Percentiles rank a stretch among this genome's conserved stretches.
phyloP scores from a whole-genome alignment of 768 basidiomycete species.

The Rhodocollybia butyracea region DNA sequence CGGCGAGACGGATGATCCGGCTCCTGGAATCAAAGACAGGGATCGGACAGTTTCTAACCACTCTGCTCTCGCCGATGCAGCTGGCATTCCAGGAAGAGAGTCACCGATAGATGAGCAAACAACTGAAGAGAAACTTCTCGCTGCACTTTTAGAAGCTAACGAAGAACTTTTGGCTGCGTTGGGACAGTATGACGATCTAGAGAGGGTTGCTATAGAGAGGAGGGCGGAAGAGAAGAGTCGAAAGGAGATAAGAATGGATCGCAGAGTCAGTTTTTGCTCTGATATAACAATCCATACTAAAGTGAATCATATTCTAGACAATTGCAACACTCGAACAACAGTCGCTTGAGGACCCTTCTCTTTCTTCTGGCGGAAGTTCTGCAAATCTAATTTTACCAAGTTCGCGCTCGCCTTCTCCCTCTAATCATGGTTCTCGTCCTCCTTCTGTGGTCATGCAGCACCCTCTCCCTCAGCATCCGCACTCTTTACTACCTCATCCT shows the following conservation, averaged over 20 bases:
- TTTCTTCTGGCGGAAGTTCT: background rate
- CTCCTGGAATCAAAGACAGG: conserved; percentile 5
- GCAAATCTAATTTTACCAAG: background rate
- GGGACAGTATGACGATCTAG: conserved; percentile 74
- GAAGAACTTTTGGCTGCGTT: conserved; percentile 66
- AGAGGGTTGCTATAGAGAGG: conserved; percentile 61
- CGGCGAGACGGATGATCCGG: background rate
- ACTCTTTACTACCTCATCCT: background rate
- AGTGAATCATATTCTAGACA: background rate
- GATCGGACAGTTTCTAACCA: conserved; percentile 17
- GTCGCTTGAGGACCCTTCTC: background rate
- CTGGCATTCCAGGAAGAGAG: conserved; percentile 17
- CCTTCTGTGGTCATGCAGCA: conserved; percentile 1
- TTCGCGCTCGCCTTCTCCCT: conserved; percentile 14
- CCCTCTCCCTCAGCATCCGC: conserved; percentile 4
- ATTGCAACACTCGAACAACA: conserved; percentile 1
- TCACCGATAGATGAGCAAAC: conserved; percentile 46
- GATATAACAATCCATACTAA: too few species aligned
- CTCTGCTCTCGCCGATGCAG: conserved; percentile 10
- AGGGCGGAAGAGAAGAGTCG: conserved; percentile 68
- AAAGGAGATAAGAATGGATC: conserved; percentile 63
- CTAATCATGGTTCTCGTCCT: background rate
- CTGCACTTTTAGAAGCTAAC: conserved; percentile 70
- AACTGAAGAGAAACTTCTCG: conserved; percentile 71
- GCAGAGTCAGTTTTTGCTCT: conserved; percentile 45